Conservation (phyloP, 768 basidiomycete genomes). For the Tulasnella sp. region DNA sequence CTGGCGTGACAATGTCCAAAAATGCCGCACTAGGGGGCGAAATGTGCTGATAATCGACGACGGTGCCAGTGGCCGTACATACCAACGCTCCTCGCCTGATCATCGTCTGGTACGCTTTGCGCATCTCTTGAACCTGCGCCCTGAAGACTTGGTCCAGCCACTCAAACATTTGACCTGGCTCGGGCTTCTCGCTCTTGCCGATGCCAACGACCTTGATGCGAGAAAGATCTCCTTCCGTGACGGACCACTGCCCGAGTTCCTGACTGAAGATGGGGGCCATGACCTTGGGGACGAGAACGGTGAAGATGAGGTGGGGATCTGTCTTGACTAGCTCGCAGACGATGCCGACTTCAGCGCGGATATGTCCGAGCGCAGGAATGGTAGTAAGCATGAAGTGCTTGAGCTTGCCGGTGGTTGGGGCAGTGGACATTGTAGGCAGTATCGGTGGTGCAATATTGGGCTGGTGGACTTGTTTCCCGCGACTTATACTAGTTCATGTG, state of each 20-base stretch:
- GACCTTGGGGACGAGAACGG: neutral
- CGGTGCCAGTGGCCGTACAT: neutral
- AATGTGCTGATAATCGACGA: neutral
- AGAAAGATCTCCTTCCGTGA: neutral
- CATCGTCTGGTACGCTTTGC: neutral
- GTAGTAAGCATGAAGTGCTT: constrained; percentile 3
- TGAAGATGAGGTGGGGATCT: neutral
- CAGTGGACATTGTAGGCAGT: too few species aligned
- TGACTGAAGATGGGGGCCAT: neutral
- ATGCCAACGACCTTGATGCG: neutral
- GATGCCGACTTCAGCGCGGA: neutral
- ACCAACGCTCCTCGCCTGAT: neutral
- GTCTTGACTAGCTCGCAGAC: neutral
- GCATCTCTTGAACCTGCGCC: neutral
- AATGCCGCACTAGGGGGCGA: neutral
- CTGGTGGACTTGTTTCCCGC: too few species aligned
- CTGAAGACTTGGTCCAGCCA: neutral
- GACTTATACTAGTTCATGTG: too few species aligned
- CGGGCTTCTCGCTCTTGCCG: neutral
- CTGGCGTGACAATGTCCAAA: neutral
- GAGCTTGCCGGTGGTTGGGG: too few species aligned
- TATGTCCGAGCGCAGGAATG: neutral
- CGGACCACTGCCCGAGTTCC: neutral
- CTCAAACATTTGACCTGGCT: neutral
- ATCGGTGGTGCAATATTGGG: too few species aligned